Evolutionary conservation across 2,329 filamentous ascomycete species (phyloP).

Genomic region (Fusarium sp.): DNA sequence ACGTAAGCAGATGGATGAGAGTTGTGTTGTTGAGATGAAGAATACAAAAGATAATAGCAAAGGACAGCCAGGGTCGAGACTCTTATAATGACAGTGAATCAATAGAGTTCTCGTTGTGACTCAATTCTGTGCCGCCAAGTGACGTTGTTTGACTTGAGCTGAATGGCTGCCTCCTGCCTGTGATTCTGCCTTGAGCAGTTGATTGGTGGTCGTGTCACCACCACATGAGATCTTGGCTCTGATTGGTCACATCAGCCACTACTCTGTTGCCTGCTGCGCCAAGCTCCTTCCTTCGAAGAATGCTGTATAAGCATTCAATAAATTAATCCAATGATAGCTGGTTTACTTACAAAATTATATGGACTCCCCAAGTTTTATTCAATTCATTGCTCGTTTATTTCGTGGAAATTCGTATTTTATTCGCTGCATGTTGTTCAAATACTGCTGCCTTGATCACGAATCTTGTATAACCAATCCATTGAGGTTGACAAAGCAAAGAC

Average conservation of each 20-base stretch:
- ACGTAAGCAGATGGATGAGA: not conserved
- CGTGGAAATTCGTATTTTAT: not conserved
- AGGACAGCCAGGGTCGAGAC: too few relatives aligned
- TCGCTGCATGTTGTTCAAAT: not conserved
- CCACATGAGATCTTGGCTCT: accelerated
- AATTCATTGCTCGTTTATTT: not conserved
- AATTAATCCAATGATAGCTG: not conserved
- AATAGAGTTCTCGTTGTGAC: not conserved
- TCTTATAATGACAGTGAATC: slow-evolving; percentile 14
- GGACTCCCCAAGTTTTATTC: not conserved
- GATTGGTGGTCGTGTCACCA: not conserved
- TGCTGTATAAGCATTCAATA: not conserved
- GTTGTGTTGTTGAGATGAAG: not conserved
- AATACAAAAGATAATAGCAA: not conserved
- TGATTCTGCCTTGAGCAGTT: slow-evolving; percentile 10
- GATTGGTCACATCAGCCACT: slow-evolving; percentile 5
- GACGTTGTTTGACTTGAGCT: not conserved
- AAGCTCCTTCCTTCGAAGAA: not conserved
- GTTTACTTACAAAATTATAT: not conserved
- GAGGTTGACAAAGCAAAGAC: too few relatives aligned
- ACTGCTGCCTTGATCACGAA: not conserved
- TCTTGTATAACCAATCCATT: not conserved
- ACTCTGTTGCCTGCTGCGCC: slow-evolving; percentile 23
- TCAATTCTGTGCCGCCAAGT: not conserved
- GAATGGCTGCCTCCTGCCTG: slow-evolving; percentile 26